Base-by-base conservation (phyloP, 345 rosid species). In the Aethionema arabicum region DNA sequence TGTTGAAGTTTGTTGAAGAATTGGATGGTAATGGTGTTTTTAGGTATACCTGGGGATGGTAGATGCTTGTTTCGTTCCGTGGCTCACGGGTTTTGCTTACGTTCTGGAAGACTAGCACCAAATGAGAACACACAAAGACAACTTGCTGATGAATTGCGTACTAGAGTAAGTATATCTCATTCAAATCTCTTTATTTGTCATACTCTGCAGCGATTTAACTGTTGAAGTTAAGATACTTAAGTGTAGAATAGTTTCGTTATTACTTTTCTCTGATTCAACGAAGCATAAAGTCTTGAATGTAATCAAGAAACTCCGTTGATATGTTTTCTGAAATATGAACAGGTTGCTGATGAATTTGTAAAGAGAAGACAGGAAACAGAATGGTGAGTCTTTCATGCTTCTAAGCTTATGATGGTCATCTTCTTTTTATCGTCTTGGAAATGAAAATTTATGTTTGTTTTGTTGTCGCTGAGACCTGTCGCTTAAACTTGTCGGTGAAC, bases 41-140 rank as follows among this genome's bases (percentile, higher is more conserved):
- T 78, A 90, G 99, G 96, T 65, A 83, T 93, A 55, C 99, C 97
- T 39, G 97, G 99, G 46, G 97, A 93, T 78, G 99, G 99, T 15
- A 79, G 99, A 53, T 93, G 99, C 59, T 76, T 93, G 84, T 93
- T 93, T 67, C 91, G 99, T 15, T 85, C 99, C 35, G 91, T 93
- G 52, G 87, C 83, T 67, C 96, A 89, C 16, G 99, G 85, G 11
- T 86, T 90, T 67, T 87, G 91, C 77, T 55, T 87, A 68, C 73
- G 78, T 37, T 77, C 81, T 52, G 96, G 97, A 39, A 82, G 80
- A 69, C 60, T 68, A 10, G 76, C 91, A 66, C 99, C 97, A 13
- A 72, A 57, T 50, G 96, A 72, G 80, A 71, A 63, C 39, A 64
- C 64, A 57, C 99, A 93, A 68, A 79, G 86, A 79, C 77, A 87